A percentile compares a stretch with the other conserved stretches of the same genome.
These are phyloP conservation scores for Eurotiales sp. DNA, from an alignment of 2,329 filamentous ascomycete genomes.

Conservation along the genomic window DNA sequence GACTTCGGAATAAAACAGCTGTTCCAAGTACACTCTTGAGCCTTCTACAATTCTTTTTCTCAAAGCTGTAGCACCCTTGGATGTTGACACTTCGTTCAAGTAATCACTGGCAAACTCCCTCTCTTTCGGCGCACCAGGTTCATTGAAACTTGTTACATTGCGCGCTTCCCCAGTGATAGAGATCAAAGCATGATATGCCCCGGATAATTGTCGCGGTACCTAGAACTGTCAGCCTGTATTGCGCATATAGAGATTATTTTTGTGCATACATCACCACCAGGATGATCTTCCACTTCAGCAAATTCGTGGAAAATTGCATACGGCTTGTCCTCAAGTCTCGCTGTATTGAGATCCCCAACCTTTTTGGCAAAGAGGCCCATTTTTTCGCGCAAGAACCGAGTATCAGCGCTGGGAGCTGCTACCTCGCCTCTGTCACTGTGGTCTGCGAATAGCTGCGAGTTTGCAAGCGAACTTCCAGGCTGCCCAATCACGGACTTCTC, in stretches of 20 bases:
- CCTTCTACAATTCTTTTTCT: constrained; percentile 77
- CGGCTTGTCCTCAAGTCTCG: constrained; percentile 61
- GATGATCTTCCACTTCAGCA: constrained; percentile 66
- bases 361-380: constrained; percentile 76
- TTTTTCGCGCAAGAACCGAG: constrained; percentile 77
- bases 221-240: constrained; percentile 31
- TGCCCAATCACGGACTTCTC: constrained; percentile 85
- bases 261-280: constrained; percentile 59
- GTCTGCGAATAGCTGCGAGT: constrained; percentile 64
- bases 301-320: constrained; percentile 77
- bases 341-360: constrained; percentile 72
- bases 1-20: constrained; percentile 72
- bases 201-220: constrained; percentile 69
- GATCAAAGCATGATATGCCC: constrained; percentile 78
- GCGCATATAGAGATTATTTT: no score
- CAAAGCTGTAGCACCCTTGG: constrained; percentile 60
- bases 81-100: constrained; percentile 67
- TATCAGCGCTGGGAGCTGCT: constrained; percentile 56
- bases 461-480: constrained; percentile 61
- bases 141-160: constrained; percentile 55
- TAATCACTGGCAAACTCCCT: constrained; percentile 75
- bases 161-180: constrained; percentile 72
- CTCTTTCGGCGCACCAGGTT: constrained; percentile 65
- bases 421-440: constrained; percentile 55
- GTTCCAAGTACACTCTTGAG: constrained; percentile 75